Evolutionary conservation across 2,329 filamentous ascomycete species (phyloP), one percentile per base, ranked within the genome.

Genomic region (Paracorniculantispora psalliotae): DNA sequence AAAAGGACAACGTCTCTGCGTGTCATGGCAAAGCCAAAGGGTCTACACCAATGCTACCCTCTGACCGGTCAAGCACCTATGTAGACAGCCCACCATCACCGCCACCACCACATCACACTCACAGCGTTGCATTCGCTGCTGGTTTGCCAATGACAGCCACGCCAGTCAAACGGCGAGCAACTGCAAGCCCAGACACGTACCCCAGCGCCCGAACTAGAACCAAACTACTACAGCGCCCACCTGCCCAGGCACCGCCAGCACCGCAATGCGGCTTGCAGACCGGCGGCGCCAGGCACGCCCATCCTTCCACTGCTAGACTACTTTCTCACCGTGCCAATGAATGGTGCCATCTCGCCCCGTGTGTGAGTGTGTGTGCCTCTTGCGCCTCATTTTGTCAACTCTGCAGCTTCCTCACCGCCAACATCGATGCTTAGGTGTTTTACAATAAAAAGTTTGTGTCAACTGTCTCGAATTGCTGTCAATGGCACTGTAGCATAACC

Each of bases 321-420:
- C 26, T 51, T 26, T 8, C 49, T 35, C 13, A 15, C 19, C 26
- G 33, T 51, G 33, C 49, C 49, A 51, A 51, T 51, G 49, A 39
- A 51, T 51, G 49, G 49, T 37, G 33, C 33, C 49, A 51, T 51
- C 21, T 19, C 30, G 4, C 19, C 49, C 33, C 49, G 49, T 51
- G 49, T 51, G 30, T 21, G 50, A 8, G 21, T 43, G 23, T 21
- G 10, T 23, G 21, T 39, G n/a, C 21, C 23, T 28, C 23, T 43
- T 30, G 35, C 50, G 37, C n/a, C 37, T 43, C 37, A 21, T n/a
- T n/a, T n/a, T n/a, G n/a, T n/a, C n/a, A 53, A 21, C 28, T 43
- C n/a, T n/a, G n/a, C n/a, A 44, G 25, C 50, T 37, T 43, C 3
- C 50, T 53, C 50, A 53, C 37, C 50, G 50, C 50, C 33, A 51